Evolutionary conservation across 2,329 filamentous ascomycete genomes (phyloP), one percentile per base, ranked within the genome.

Genomic region (Coniochaeta sp.): DNA sequence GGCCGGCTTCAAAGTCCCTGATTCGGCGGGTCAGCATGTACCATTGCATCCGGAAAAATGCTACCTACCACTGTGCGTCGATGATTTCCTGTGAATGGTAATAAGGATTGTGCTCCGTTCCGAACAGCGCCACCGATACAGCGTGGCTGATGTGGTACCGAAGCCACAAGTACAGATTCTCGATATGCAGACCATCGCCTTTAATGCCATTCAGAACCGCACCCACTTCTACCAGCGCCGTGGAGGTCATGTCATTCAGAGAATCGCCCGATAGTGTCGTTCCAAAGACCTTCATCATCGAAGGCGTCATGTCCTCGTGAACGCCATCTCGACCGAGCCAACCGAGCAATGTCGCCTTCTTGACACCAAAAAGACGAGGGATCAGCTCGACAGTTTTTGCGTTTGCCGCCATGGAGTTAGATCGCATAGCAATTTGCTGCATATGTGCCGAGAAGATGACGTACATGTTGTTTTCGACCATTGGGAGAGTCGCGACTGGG

Each of bases 371-470:
- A 4, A 77, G 68, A 52, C 71, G 70, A 34, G 75, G 67, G 3
- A 71, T 71, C 3, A 76, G 71, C 5, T 75, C 71, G 2, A 71
- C 62, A 17, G 74, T 69, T 26, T 81, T 70, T 1, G 74, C 73
- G 36, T 77, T 74, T 62, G 80, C 79, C 0, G 71, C 73, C 26
- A 81, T 67, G 22, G 71, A 70, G 42, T 75, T 75, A n/a, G 70
- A 70, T 24, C 76, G 73, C 34, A 78, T 71, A 12, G 76, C 72
- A 5, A 71, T 65, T 26, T 73, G 70, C 66, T 70, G 60, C 68
- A 72, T 62, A 67, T 66, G 38, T 12, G 58, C 47, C 44, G 55
- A 57, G 55, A 57, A 62, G 59, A 64, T 52, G 24, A 59, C 57
- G 19, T 54, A 59, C 12, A 38, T 56, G n/a, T 56, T 56, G 22